phyloP scores from a whole-genome alignment of 768 basidiomycete genomes.

The Pluteus cervinus region DNA sequence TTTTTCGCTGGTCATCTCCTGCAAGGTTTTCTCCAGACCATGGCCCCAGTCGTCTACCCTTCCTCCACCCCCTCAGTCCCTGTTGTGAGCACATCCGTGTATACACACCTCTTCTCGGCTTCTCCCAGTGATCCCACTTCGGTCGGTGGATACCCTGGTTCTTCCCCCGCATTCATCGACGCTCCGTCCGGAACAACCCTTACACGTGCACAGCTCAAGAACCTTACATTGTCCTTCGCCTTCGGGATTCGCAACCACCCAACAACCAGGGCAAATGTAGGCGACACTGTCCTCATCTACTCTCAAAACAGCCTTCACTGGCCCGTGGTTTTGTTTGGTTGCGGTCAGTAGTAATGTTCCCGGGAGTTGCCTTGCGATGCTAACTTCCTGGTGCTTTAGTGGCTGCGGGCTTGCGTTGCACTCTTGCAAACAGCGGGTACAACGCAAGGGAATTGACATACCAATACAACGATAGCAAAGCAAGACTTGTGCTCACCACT shows the following conservation, averaged over 20 bases:
- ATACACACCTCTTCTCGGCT: slow-evolving; percentile 40
- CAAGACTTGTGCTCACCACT: slow-evolving; percentile 56
- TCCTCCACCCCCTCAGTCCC: slow-evolving; percentile 34
- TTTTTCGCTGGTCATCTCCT: too few species aligned
- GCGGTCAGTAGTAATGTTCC: slow-evolving; percentile 21
- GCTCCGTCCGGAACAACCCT: slow-evolving; percentile 50
- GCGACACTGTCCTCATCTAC: slow-evolving; percentile 59
- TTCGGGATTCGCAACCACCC: slow-evolving; percentile 48
- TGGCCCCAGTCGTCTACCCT: slow-evolving; percentile 40
- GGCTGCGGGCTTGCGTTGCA: slow-evolving; percentile 63
- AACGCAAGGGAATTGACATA: slow-evolving; percentile 61
- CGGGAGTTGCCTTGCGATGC: slow-evolving; percentile 2
- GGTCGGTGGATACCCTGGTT: slow-evolving; percentile 38
- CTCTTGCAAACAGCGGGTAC: slow-evolving; percentile 71
- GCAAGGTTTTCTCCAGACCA: too few species aligned
- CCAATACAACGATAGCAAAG: slow-evolving; percentile 66
- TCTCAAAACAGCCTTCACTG: slow-evolving; percentile 60
- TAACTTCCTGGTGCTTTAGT: slow-evolving; percentile 18
- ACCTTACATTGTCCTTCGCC: slow-evolving; percentile 50
- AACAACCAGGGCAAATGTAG: slow-evolving; percentile 28
- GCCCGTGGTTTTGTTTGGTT: slow-evolving; percentile 42
- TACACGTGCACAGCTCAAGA: slow-evolving; percentile 47
- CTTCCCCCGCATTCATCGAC: slow-evolving; percentile 58
- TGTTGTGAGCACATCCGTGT: slow-evolving; percentile 36
- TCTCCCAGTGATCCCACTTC: slow-evolving; percentile 17